phyloP scores from a whole-genome alignment of 371 early-diverging fungal genomes.

The Choanephora cucurbitarum region DNA sequence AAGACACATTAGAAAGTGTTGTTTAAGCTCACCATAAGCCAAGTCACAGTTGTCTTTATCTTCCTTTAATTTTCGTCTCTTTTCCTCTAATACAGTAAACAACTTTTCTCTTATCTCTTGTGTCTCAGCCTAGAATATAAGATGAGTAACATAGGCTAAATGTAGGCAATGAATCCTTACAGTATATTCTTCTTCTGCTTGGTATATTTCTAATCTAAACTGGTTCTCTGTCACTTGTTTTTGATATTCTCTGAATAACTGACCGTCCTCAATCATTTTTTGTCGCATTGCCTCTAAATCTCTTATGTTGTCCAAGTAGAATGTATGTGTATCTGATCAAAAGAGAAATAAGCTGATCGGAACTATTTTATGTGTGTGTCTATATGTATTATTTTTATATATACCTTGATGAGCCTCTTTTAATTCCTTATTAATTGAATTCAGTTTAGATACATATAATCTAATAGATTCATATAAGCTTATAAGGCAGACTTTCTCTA shows the following conservation, averaged over 20 bases:
- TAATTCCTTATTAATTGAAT: slow-evolving; percentile 30
- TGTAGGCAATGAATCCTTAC: slow-evolving; percentile 24
- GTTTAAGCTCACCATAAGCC: slow-evolving; percentile 65
- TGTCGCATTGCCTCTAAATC: slow-evolving; percentile 61
- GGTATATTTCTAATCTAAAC: slow-evolving; percentile 55
- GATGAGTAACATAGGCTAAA: too few species aligned
- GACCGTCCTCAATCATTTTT: slow-evolving; percentile 53
- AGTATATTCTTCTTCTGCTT: slow-evolving; percentile 61
- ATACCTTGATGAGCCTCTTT: slow-evolving; percentile 31
- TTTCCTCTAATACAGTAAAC: slow-evolving; percentile 73
- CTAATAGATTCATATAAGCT: too few species aligned
- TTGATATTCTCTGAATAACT: slow-evolving; percentile 69
- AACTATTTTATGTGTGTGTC: too few species aligned
- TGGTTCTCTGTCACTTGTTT: slow-evolving; percentile 68
- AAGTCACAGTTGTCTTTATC: slow-evolving; percentile 85
- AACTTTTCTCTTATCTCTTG: slow-evolving; percentile 75
- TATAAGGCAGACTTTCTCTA: slow-evolving; percentile 12
- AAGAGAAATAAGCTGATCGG: background rate
- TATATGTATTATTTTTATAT: too few species aligned
- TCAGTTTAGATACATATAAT: slow-evolving; percentile 36
- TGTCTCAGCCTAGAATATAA: slow-evolving; percentile 65
- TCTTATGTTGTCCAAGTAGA: slow-evolving; percentile 63
- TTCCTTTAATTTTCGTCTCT: slow-evolving; percentile 74
- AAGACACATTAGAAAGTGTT: too few species aligned
- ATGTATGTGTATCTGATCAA: slow-evolving; percentile 65